Evolutionary conservation across 2,329 filamentous ascomycete species (phyloP).

Genomic region (Aspergillus vadensis): DNA sequence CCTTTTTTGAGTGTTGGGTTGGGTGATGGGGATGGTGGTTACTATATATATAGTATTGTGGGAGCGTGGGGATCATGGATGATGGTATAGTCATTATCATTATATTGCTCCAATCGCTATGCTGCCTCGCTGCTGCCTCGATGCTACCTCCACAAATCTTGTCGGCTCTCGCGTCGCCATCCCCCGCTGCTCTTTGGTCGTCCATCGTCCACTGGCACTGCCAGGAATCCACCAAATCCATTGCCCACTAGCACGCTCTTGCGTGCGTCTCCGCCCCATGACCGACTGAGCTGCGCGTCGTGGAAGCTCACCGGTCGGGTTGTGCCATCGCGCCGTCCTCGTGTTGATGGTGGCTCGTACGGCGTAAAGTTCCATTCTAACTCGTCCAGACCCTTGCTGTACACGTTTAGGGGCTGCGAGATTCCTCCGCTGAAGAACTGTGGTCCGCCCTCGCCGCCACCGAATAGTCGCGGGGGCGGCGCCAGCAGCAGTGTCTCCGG

Average conservation of each 20-base stretch:
- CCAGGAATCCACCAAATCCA: constrained; percentile 66
- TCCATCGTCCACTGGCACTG: constrained; percentile 59
- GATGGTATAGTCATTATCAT: background rate
- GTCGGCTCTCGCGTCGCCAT: constrained; percentile 35
- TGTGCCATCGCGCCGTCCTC: constrained; percentile 39
- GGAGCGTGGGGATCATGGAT: background rate
- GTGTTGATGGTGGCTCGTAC: constrained; percentile 52
- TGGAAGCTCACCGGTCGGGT: constrained; percentile 51
- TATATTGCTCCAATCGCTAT: background rate
- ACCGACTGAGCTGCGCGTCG: constrained; percentile 52
- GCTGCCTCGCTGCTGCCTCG: background rate
- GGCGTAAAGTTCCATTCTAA: constrained; percentile 68
- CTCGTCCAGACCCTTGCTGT: constrained; percentile 67
- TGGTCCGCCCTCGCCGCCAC: constrained; percentile 35
- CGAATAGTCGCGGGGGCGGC: constrained; percentile 62
- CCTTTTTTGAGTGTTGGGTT: too few relatives aligned
- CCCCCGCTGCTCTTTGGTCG: constrained; percentile 40
- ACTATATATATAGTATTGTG: background rate
- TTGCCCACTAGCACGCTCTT: constrained; percentile 67
- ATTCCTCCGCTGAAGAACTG: constrained; percentile 41
- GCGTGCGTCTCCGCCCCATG: constrained; percentile 62
- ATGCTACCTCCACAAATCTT: constrained; percentile 42
- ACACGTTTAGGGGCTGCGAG: constrained; percentile 62
- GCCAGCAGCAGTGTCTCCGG: constrained; percentile 75
- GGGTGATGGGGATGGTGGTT: background rate